Evolutionary conservation across 1,284 basidiomycete species (phyloP), one percentile per base, ranked within the genome.

Genomic region (Thecaphora thlaspeos): DNA sequence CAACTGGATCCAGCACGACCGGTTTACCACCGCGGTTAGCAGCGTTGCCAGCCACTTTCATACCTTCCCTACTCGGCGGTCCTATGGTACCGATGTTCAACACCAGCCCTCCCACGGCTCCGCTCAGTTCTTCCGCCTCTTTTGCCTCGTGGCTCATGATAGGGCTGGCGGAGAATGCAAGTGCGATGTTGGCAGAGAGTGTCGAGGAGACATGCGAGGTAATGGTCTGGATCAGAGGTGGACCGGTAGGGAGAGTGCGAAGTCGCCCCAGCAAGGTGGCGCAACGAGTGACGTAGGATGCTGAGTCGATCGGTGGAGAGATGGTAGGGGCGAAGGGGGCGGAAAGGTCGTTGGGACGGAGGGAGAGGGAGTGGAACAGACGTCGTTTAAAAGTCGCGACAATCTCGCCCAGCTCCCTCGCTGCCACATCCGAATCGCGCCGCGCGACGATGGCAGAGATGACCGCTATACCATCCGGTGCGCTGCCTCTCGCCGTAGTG

Each of bases 1-100:
- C 94, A 4, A 97, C 94, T 1, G 93, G 93, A 78, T 97, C 93
- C 63, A 95, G 90, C 0, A 97, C 83, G 3, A 96, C 80, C 2
- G 92, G 91, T 73, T 66, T 72, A 18, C 57, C 60, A 24, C 58
- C 55, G 28, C 44, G 44, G 41, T 76, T 69, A 15, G 70, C 73
- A 2, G 55, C 79, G 70, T 60, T 69, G 81, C 90, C 91, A 1
- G 89, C 91, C 9, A 84, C 82, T n/a, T 87, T 78, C 88, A 95
- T 94, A 21, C 89, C 88, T 40, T 86, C 82, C 5, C 77, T 59
- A 34, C 78, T 70, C 46, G 87, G 83, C 40, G 81, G 80, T 4
- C 79, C 80, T 73, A 96, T 83, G 1, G 93, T 96, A 14, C 93
- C 93, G 64, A 95, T 90, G 79, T 97, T 97, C 63, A 96, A 81